Conservation (phyloP, 352 stramenopile species). For the Thalassiosira mediterranea region DNA sequence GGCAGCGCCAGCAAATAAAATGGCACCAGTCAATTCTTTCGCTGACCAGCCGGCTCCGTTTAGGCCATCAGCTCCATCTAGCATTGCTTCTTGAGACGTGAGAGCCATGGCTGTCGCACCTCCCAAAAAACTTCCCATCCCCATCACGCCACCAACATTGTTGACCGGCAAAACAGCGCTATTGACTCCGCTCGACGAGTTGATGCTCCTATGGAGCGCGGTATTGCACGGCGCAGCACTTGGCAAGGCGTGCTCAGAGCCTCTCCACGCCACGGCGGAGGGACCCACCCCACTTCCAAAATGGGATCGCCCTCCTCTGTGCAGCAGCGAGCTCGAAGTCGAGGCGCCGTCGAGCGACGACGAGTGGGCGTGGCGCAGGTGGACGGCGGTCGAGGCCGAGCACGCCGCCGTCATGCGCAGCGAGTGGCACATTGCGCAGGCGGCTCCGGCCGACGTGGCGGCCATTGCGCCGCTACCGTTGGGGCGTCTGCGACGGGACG, state of each 20-base stretch:
- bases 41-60: constrained; percentile 7
- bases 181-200: constrained; percentile 8
- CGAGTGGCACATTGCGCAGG: constrained; percentile 43
- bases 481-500: background rate
- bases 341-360: constrained; percentile 2
- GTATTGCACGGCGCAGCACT: constrained; percentile 7
- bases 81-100: no score
- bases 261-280: constrained; percentile 8
- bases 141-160: constrained; percentile 4
- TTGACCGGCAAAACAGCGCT: background rate
- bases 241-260: background rate
- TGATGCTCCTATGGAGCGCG: constrained; percentile 9
- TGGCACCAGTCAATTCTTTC: constrained; percentile 28
- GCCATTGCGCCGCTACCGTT: constrained; percentile 2
- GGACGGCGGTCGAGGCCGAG: constrained; percentile 30
- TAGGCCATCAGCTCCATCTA: background rate
- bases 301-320: constrained; percentile 13
- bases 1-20: constrained; percentile 28
- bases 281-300: constrained; percentile 43
- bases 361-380: constrained; percentile 5
- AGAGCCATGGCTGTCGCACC: background rate
- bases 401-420: constrained; percentile 35
- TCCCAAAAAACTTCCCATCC: background rate
- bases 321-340: background rate
- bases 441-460: constrained; percentile 24